Evolutionary conservation across 2,329 filamentous ascomycete genomes (phyloP).

Genomic region (Colletotrichum sojae): DNA sequence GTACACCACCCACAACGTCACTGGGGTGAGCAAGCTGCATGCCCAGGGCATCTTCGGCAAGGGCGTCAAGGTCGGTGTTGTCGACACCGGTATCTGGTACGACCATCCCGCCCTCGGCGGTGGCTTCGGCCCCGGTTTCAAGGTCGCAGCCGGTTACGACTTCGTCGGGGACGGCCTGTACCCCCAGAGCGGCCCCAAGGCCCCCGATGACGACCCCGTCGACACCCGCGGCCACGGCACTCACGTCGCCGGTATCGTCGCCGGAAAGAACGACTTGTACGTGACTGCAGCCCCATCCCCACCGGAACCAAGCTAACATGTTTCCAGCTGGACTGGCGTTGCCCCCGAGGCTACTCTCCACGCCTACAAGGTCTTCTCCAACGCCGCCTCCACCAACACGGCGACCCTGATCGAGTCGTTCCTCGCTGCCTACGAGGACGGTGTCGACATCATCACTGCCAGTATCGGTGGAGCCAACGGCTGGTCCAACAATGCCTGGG

Average conservation of each 20-base stretch:
- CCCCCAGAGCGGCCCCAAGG: constrained; percentile 28
- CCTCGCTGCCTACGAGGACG: constrained; percentile 52
- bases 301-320: background rate
- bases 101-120: constrained; percentile 50
- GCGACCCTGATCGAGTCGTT: constrained; percentile 58
- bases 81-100: constrained; percentile 59
- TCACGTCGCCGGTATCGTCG: constrained; percentile 51
- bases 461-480: constrained; percentile 52
- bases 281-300: constrained; percentile 1
- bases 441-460: constrained; percentile 53
- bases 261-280: constrained; percentile 43
- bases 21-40: constrained; percentile 56
- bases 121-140: constrained; percentile 40
- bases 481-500: constrained; percentile 48
- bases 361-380: constrained; percentile 48
- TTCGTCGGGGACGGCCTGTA: constrained; percentile 45
- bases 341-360: constrained; percentile 48
- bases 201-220: constrained; percentile 51
- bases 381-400: constrained; percentile 46
- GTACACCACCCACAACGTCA: constrained; percentile 54
- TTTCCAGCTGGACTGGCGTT: constrained; percentile 46
- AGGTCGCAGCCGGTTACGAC: constrained; percentile 45
- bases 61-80: constrained; percentile 56
- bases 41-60: constrained; percentile 54
- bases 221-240: constrained; percentile 48